Evolutionary conservation across 495 filamentous ascomycete genomes (phyloP), one percentile per base, ranked within the genome.

Genomic region (Letharia columbiana): DNA sequence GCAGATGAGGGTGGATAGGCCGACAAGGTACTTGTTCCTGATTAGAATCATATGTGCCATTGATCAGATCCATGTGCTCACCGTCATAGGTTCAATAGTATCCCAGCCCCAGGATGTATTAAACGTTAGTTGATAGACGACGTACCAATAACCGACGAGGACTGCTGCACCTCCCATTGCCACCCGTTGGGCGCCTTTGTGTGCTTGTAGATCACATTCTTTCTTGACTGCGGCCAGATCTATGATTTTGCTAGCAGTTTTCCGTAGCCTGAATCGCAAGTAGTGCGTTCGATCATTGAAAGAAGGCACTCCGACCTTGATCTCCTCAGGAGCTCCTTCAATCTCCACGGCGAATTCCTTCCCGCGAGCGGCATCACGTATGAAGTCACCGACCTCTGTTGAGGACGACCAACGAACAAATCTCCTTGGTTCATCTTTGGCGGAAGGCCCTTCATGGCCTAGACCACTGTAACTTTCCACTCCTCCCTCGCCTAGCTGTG

Each of bases 341-440:
- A 98, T 89, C 64, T 89, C 86, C 33, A 96, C 83, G 33, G 88
- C 86, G 73, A 98, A 98, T 70, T 96, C 90, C 58, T 88, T 80
- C 0, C 87, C 88, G 0, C 91, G 81, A 6, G 92, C 88, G 0
- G 93, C 92, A 71, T 96, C 93, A 7, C 91, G 89, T 67, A 98
- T 91, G 75, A 98, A 98, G 76, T 97, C 92, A 13, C 92, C 93
- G 39, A 98, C 87, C 70, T 97, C 93, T 13, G 92, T 96, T 20
- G 86, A 87, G 49, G 85, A 83, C 28, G 89, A 91, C 93, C 93
- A 98, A n/a, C 91, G 89, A 1, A 96, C 90, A 77, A 92, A 92
- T 33, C 83, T 79, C 69, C 74, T 78, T 66, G 74, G 73, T 9
- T 69, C 75, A 52, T 77, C 75, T 71, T 71, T 72, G 45, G 75